Conservation (phyloP, 768 basidiomycete genomes). For the Pleurotus giganteus region DNA sequence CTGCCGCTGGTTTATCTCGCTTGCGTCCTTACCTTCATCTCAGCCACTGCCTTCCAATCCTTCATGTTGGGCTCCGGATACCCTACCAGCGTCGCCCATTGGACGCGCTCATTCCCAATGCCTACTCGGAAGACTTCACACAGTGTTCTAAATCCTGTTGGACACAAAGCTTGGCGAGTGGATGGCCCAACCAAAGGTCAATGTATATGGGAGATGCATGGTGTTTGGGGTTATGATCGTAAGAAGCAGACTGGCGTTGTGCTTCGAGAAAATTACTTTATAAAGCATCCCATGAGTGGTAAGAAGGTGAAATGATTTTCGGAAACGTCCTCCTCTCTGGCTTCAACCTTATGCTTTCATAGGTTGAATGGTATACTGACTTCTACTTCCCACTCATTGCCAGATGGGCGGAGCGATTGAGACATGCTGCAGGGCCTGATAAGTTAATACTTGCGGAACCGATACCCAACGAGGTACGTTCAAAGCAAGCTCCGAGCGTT, state of each 20-base stretch:
- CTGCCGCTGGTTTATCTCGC: background rate
- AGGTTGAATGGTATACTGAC: constrained; percentile 88
- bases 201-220: constrained; percentile 90
- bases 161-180: constrained; percentile 63
- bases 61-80: constrained; percentile 92
- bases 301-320: constrained; percentile 43
- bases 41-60: constrained; percentile 83
- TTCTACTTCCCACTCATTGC: constrained; percentile 79
- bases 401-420: constrained; percentile 64
- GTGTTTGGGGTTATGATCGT: constrained; percentile 88
- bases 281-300: constrained; percentile 60
- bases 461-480: constrained; percentile 87
- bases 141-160: constrained; percentile 56
- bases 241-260: constrained; percentile 67
- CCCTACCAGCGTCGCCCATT: constrained; percentile 74
- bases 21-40: background rate
- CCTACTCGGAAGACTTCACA: constrained; percentile 69
- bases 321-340: background rate
- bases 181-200: constrained; percentile 71
- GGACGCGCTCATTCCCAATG: constrained; percentile 85
- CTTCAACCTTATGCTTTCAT: background rate
- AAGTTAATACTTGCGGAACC: constrained; percentile 78
- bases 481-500: background rate
- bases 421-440: constrained; percentile 40
- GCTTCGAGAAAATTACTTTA: constrained; percentile 84